These are phyloP conservation scores for Phytophthora citrophthora DNA, from an alignment of 352 stramenopile species.

Conservation along the genomic window DNA sequence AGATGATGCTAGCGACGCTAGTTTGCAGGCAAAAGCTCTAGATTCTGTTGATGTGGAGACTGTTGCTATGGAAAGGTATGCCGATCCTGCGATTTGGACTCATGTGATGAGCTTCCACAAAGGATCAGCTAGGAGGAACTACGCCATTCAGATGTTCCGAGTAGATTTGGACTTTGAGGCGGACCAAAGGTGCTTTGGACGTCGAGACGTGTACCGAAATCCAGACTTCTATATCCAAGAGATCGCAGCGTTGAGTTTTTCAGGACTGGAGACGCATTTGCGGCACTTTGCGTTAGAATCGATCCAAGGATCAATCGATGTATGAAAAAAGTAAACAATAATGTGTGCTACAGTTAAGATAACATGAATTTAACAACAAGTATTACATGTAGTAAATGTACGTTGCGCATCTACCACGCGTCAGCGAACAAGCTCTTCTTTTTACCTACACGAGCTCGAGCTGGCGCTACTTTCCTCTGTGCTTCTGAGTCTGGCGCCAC, in stretches of 20 bases:
- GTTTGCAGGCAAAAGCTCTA: conserved; percentile 9
- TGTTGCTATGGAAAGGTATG: conserved; percentile 8
- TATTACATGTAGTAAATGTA: too few species aligned
- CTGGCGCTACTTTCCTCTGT: neutral
- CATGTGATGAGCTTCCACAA: conserved; percentile 63
- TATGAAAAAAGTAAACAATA: neutral
- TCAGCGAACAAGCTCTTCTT: too few species aligned
- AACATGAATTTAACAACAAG: too few species aligned
- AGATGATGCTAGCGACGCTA: neutral
- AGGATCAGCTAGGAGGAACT: conserved; percentile 32
- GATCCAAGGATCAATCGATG: neutral
- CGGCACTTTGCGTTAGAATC: conserved; percentile 34
- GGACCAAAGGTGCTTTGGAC: conserved; percentile 60
- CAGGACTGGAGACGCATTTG: conserved; percentile 31
- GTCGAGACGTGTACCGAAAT: conserved; percentile 32
- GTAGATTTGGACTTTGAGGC: conserved; percentile 32
- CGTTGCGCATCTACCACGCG: too few species aligned
- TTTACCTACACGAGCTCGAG: too few species aligned
- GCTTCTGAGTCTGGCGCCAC: neutral
- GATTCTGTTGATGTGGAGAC: neutral
- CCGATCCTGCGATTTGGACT: conserved; percentile 62
- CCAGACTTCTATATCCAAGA: conserved; percentile 44
- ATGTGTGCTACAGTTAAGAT: too few species aligned
- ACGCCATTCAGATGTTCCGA: conserved; percentile 49
- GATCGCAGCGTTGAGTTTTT: conserved; percentile 28